A percentile compares a stretch with the other conserved stretches of the same genome.
Evolutionary conservation across 805 yeast genomes (phyloP).

Genomic region (Starmerella geochares): DNA sequence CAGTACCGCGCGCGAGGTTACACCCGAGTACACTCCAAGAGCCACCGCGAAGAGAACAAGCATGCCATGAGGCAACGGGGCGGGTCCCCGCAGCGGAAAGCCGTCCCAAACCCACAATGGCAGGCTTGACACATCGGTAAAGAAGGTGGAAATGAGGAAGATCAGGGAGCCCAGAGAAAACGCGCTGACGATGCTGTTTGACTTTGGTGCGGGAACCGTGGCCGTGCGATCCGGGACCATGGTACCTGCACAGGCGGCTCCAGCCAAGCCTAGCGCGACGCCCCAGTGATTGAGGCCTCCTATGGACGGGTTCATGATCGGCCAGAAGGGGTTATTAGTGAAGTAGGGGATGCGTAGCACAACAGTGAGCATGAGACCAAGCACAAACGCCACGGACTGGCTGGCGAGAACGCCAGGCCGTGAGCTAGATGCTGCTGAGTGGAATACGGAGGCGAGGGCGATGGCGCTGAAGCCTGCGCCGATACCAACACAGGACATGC

Average conservation of each 20-base stretch:
- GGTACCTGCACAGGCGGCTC: constrained; percentile 48
- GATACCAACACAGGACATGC: constrained; percentile 54
- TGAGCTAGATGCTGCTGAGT: constrained; percentile 30
- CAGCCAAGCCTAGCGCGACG: constrained; percentile 48
- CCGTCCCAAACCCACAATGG: constrained; percentile 98
- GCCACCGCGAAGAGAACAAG: constrained; percentile 48
- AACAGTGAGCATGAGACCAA: constrained; percentile 67
- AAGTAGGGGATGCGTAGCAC: constrained; percentile 63
- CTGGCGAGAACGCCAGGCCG: constrained; percentile 25
- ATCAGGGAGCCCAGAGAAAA: constrained; percentile 68
- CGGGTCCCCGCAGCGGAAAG: constrained; percentile 74
- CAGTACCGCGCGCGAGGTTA: constrained; percentile 27
- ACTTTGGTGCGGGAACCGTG: not conserved
- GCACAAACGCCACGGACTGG: constrained; percentile 46
- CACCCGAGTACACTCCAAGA: constrained; percentile 45
- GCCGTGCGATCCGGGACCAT: constrained; percentile 19
- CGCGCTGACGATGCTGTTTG: constrained; percentile 38
- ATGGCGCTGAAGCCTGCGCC: constrained; percentile 58
- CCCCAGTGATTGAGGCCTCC: constrained; percentile 81
- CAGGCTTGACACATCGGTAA: constrained; percentile 75
- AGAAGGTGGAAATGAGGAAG: constrained; percentile 60
- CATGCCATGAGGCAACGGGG: constrained; percentile 77
- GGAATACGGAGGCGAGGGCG: constrained; percentile 48
- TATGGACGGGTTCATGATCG: constrained; percentile 71
- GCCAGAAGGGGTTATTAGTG: constrained; percentile 94